Evolutionary conservation across 306 rosid species (phyloP).

Genomic region (Dryas drummondii): DNA sequence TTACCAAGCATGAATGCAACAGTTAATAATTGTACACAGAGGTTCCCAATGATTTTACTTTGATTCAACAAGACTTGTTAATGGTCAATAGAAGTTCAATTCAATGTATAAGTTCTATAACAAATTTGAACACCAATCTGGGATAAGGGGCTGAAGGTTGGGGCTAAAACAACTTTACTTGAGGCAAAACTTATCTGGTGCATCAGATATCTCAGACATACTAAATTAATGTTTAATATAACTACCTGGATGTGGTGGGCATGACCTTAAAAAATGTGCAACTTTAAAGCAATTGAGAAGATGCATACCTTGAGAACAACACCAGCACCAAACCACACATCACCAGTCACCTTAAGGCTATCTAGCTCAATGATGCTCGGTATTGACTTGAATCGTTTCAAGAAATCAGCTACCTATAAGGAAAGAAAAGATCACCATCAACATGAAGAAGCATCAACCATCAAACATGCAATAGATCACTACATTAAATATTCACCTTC

Average conservation of each 20-base stretch:
- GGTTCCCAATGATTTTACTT: too few relatives aligned
- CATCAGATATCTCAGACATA: too few relatives aligned
- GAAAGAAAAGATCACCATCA: slow-evolving; percentile 25
- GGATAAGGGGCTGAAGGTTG: too few relatives aligned
- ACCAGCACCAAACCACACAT: slow-evolving; percentile 86
- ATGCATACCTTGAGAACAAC: slow-evolving; percentile 75
- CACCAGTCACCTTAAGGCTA: slow-evolving; percentile 82
- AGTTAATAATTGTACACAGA: too few relatives aligned
- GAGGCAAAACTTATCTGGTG: too few relatives aligned
- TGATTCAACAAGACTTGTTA: too few relatives aligned
- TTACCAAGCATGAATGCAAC: too few relatives aligned
- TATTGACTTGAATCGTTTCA: slow-evolving; percentile 84
- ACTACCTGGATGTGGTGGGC: neutral
- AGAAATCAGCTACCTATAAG: slow-evolving; percentile 72
- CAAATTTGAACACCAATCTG: too few relatives aligned
- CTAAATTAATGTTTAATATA: too few relatives aligned
- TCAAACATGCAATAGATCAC: slow-evolving; percentile 8
- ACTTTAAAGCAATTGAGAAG: neutral
- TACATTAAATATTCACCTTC: slow-evolving; percentile 53
- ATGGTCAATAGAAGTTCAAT: too few relatives aligned
- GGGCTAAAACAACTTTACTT: too few relatives aligned
- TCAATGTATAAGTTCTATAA: too few relatives aligned
- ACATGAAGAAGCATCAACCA: slow-evolving; percentile 11
- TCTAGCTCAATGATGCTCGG: slow-evolving; percentile 93
- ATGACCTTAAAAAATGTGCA: neutral